Conservation (phyloP, 257 asterid species). For the Euphrasia confusa region DNA sequence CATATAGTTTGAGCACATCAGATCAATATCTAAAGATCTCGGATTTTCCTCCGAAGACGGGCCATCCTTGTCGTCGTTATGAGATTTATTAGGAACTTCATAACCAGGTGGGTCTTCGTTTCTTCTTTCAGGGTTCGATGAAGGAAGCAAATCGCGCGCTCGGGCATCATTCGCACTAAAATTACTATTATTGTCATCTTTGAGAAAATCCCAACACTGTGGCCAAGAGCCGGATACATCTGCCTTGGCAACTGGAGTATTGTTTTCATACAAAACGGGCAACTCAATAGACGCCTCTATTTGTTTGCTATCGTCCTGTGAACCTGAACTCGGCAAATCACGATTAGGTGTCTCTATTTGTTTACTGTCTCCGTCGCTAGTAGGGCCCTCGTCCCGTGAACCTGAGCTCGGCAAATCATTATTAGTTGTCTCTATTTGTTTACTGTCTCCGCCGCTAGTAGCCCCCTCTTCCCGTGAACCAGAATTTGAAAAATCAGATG, state of each 20-base stretch:
- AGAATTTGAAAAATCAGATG: slow-evolving; percentile 37
- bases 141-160: slow-evolving; percentile 24
- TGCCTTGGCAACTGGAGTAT: slow-evolving; percentile 27
- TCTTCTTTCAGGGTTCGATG: slow-evolving; percentile 26
- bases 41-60: slow-evolving; percentile 41
- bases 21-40: slow-evolving; percentile 30
- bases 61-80: slow-evolving; percentile 22
- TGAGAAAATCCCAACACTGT: slow-evolving; percentile 42
- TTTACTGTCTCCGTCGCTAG: too few species aligned
- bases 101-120: slow-evolving; percentile 16
- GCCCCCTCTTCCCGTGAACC: slow-evolving; percentile 29
- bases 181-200: slow-evolving; percentile 27
- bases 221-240: slow-evolving; percentile 37
- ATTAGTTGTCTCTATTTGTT: too few species aligned
- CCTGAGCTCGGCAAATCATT: too few species aligned
- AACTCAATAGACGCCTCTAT: slow-evolving; percentile 19
- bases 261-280: slow-evolving; percentile 24
- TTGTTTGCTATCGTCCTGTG: slow-evolving; percentile 35
- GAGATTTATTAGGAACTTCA: slow-evolving; percentile 29
- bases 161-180: slow-evolving; percentile 26
- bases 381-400: too few species aligned
- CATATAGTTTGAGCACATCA: slow-evolving; percentile 28
- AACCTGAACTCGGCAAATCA: slow-evolving; percentile 33
- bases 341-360: too few species aligned
- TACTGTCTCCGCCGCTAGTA: neutral